These are phyloP conservation scores for Aspergillus pseudoviridinutans DNA, from an alignment of 2,329 filamentous ascomycete genomes.

Conservation along the genomic window DNA sequence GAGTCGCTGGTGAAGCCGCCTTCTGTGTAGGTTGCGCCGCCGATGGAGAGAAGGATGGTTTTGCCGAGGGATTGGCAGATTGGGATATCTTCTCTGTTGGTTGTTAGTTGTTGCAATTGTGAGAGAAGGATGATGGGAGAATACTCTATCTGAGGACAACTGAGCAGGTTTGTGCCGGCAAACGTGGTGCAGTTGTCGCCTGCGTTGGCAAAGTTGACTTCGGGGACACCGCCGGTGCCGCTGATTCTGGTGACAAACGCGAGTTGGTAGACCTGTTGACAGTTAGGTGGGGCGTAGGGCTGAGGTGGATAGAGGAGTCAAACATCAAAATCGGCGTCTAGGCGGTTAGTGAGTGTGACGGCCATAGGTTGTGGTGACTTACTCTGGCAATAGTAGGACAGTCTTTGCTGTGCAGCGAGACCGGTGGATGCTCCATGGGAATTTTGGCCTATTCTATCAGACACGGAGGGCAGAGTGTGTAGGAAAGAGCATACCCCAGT, in stretches of 20 bases:
- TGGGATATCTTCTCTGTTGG: conserved; percentile 42
- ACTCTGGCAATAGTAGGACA: conserved; percentile 59
- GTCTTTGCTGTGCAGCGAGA: conserved; percentile 49
- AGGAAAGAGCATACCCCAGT: background rate
- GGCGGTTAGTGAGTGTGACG: conserved; percentile 8
- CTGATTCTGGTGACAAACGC: conserved; percentile 60
- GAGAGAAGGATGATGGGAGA: background rate
- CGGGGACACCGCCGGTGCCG: conserved; percentile 46
- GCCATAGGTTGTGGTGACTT: conserved; percentile 21
- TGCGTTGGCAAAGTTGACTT: conserved; percentile 62
- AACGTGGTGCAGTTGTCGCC: conserved; percentile 60
- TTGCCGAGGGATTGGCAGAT: conserved; percentile 64
- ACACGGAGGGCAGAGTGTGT: background rate
- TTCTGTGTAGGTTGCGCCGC: conserved; percentile 66
- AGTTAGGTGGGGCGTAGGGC: background rate
- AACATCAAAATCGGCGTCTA: conserved; percentile 28
- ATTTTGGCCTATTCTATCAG: conserved; percentile 51
- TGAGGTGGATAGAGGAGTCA: background rate
- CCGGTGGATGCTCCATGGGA: conserved; percentile 41
- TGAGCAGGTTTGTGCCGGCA: conserved; percentile 53
- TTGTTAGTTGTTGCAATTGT: background rate
- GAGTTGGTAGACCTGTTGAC: conserved; percentile 56
- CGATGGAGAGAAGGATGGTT: conserved; percentile 68
- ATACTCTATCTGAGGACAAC: conserved; percentile 63
- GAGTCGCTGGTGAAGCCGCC: conserved; percentile 56